Evolutionary conservation across 1,139 yeast genomes (phyloP).

Genomic region (Saccharomycopsis crataegensis): DNA sequence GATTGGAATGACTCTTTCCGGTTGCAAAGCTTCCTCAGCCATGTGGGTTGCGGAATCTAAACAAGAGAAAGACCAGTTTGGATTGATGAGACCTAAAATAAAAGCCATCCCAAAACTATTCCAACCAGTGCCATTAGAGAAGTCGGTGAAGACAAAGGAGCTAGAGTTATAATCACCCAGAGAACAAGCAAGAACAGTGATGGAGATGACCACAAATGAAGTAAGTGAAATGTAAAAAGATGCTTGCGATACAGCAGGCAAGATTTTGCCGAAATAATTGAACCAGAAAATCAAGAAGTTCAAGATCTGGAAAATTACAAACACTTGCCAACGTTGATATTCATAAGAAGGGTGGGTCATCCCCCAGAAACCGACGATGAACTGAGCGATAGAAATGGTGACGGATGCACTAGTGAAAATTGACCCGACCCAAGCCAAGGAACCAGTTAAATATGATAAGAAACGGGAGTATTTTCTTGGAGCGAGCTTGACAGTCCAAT

Average conservation of each 20-base stretch:
- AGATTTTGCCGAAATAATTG: slow-evolving; percentile 50
- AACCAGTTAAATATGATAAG: slow-evolving; percentile 51
- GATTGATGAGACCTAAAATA: slow-evolving; percentile 58
- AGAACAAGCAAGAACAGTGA: slow-evolving; percentile 50
- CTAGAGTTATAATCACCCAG: slow-evolving; percentile 50
- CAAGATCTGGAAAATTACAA: slow-evolving; percentile 42
- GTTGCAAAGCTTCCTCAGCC: slow-evolving; percentile 58
- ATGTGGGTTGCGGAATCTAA: slow-evolving; percentile 63
- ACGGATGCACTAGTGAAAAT: slow-evolving; percentile 55
- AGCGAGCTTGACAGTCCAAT: slow-evolving; percentile 53
- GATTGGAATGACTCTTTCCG: slow-evolving; percentile 54
- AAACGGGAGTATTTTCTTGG: slow-evolving; percentile 43
- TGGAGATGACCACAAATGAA: slow-evolving; percentile 48
- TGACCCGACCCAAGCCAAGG: slow-evolving; percentile 54
- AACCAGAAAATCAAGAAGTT: slow-evolving; percentile 40
- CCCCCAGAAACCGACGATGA: slow-evolving; percentile 48
- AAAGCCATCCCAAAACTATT: slow-evolving; percentile 50
- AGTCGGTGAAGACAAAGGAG: slow-evolving; percentile 52
- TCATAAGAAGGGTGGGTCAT: slow-evolving; percentile 37
- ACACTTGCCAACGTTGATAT: slow-evolving; percentile 51
- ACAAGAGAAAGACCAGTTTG: slow-evolving; percentile 66
- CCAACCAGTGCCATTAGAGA: slow-evolving; percentile 64
- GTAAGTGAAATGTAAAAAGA: slow-evolving; percentile 48
- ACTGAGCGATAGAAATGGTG: slow-evolving; percentile 45
- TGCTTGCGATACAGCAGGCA: slow-evolving; percentile 45